phyloP scores from a whole-genome alignment of 139 green algal species.

The Chlorella ohadii region DNA sequence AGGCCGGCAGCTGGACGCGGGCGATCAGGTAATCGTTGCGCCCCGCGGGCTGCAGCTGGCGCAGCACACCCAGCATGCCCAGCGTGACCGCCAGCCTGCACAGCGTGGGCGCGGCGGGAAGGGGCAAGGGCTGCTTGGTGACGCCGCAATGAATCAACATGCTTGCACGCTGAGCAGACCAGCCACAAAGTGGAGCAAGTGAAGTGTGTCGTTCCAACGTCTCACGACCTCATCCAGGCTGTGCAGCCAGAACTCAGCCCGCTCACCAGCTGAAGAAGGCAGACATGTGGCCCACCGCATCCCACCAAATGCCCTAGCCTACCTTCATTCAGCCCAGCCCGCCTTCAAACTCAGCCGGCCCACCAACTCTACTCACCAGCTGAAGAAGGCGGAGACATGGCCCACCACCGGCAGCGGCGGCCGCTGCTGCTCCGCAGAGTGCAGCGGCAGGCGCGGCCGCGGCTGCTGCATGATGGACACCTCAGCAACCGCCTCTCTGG shows the following conservation, averaged over 20 bases:
- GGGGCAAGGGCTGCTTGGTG: too few species aligned
- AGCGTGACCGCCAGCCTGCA: constrained; percentile 28
- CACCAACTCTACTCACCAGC: too few species aligned
- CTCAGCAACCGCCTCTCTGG: neutral
- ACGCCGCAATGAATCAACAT: too few species aligned
- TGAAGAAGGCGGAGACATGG: constrained; percentile 20
- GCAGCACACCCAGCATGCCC: constrained; percentile 37
- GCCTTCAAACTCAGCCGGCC: too few species aligned
- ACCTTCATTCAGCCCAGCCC: too few species aligned
- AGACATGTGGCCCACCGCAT: neutral
- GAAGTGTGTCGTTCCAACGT: too few species aligned
- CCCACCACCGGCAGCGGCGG: neutral
- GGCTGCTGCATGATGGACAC: constrained; percentile 9
- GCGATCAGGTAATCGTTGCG: constrained; percentile 35
- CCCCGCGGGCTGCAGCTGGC: constrained; percentile 38
- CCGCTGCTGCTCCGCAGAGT: neutral
- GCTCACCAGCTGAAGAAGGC: constrained; percentile 37
- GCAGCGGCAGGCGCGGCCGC: neutral
- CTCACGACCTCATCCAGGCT: too few species aligned
- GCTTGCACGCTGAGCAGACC: too few species aligned
- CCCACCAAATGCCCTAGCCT: too few species aligned
- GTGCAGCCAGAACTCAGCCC: too few species aligned
- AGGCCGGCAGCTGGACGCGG: constrained; percentile 27
- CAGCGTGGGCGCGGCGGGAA: too few species aligned
- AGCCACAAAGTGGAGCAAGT: too few species aligned